phyloP scores from a whole-genome alignment of 1,284 basidiomycete species.

The Heterobasidion irregulare region DNA sequence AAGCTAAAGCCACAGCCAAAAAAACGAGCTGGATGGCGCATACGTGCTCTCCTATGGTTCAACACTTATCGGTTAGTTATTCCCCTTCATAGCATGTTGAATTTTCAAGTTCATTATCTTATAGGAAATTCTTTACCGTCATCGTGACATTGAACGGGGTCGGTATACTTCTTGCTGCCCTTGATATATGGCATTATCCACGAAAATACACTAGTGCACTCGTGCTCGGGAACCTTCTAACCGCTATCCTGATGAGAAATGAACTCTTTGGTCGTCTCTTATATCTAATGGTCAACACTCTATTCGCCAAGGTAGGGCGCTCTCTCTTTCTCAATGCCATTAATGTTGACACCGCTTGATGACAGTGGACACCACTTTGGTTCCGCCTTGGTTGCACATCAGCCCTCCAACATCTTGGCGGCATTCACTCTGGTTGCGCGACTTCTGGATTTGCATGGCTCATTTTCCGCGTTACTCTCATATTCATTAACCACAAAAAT shows the following conservation, averaged over 20 bases:
- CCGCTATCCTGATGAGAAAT: slow-evolving; percentile 34
- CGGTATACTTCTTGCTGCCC: slow-evolving; percentile 40
- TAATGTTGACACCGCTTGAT: slow-evolving; percentile 1
- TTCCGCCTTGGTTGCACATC: slow-evolving; percentile 57
- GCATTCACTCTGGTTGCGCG: slow-evolving; percentile 67
- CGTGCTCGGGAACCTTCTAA: slow-evolving; percentile 42
- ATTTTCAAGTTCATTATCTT: neutral
- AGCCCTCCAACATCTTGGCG: slow-evolving; percentile 56
- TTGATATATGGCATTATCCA: slow-evolving; percentile 49
- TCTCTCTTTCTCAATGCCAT: neutral
- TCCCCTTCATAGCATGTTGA: neutral
- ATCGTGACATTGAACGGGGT: slow-evolving; percentile 42
- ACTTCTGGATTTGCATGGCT: slow-evolving; percentile 57
- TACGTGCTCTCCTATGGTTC: slow-evolving; percentile 52
- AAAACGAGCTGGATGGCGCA: slow-evolving; percentile 29
- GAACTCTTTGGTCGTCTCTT: slow-evolving; percentile 54
- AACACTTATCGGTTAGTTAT: slow-evolving; percentile 51
- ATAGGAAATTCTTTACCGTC: slow-evolving; percentile 54
- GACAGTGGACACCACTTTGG: slow-evolving; percentile 55
- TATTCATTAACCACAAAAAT: slow-evolving; percentile 44
- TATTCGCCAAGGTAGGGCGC: slow-evolving; percentile 49
- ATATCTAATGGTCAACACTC: slow-evolving; percentile 47
- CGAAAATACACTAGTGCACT: slow-evolving; percentile 50
- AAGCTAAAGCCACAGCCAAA: slow-evolving; percentile 10
- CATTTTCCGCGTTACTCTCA: slow-evolving; percentile 43